These are phyloP conservation scores for Coemansia sp. DNA, from an alignment of 192 early-diverging fungal genomes.

Conservation along the genomic window DNA sequence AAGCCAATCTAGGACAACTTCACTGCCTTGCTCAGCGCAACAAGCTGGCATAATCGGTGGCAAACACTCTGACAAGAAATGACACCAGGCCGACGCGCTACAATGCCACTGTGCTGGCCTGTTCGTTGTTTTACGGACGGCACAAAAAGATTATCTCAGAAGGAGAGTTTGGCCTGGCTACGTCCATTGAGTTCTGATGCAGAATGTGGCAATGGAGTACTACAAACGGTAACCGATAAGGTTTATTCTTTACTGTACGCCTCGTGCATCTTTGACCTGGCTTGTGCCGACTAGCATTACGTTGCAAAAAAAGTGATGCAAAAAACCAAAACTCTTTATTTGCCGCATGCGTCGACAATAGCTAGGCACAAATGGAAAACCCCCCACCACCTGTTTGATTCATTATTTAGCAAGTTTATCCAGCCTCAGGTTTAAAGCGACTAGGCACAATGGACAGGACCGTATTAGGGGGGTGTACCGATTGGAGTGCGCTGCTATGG, in stretches of 20 bases:
- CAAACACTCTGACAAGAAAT: not conserved
- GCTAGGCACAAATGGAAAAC: not conserved
- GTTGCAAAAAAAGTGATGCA: not conserved
- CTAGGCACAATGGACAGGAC: not conserved
- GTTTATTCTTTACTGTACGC: not conserved
- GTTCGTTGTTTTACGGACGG: not conserved
- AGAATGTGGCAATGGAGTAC: constrained; percentile 1
- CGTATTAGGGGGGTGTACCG: not conserved
- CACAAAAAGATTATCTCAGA: not conserved
- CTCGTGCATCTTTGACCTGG: not conserved
- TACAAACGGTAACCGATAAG: not conserved
- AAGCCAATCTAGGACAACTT: not conserved
- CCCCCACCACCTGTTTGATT: not conserved
- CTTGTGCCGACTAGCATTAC: no score
- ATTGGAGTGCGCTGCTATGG: not conserved
- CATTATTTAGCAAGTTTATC: not conserved
- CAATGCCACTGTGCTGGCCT: not conserved
- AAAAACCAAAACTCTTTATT: not conserved
- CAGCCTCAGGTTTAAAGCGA: not conserved
- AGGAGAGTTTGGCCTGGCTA: constrained; percentile 1
- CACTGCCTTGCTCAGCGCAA: not conserved
- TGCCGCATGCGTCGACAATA: not conserved
- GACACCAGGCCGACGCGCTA: not conserved
- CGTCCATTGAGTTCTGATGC: not conserved
- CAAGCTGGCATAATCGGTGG: not conserved